A percentile compares a stretch with the other conserved stretches of the same genome.
phyloP scores from a whole-genome alignment of 208 protist genomes.

The Trypanosoma scelopori region DNA sequence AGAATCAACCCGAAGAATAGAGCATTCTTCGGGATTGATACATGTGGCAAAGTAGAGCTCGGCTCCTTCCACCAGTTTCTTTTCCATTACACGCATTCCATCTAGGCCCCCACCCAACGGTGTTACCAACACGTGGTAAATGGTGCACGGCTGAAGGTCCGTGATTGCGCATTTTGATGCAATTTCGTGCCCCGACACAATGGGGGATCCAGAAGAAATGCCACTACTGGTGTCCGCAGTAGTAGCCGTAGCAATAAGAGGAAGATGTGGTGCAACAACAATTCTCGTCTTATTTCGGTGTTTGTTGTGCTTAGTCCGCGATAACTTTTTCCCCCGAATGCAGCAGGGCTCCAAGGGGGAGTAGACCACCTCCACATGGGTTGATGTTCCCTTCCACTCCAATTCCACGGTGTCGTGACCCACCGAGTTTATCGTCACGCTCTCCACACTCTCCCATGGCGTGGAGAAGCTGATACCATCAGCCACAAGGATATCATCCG shows the following conservation, averaged over 20 bases:
- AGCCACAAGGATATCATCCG: slow-evolving; percentile 10
- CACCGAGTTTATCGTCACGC: slow-evolving; percentile 11
- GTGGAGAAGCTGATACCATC: slow-evolving; percentile 22
- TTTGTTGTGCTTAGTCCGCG: no score
- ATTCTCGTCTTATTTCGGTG: background rate
- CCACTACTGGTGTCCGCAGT: background rate
- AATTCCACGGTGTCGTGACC: slow-evolving; percentile 10
- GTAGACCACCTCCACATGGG: slow-evolving; percentile 1
- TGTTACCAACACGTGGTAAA: slow-evolving; percentile 10
- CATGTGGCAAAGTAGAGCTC: slow-evolving; percentile 27
- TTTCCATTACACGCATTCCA: background rate
- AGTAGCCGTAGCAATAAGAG: background rate
- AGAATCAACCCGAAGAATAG: background rate
- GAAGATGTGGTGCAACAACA: background rate
- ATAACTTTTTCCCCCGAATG: background rate
- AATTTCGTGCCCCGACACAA: background rate
- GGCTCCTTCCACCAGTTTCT: background rate
- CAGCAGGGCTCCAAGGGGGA: slow-evolving; percentile 1
- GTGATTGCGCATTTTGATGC: background rate
- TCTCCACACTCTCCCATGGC: background rate
- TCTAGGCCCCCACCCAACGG: background rate
- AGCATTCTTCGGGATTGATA: background rate
- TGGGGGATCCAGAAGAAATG: background rate
- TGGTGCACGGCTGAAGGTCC: slow-evolving; percentile 13
- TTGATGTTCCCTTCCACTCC: slow-evolving; percentile 12